Percentiles rank a stretch among this genome's conserved stretches.
Conservation (phyloP, 345 rosid genomes). For the Luvunga scandens region DNA sequence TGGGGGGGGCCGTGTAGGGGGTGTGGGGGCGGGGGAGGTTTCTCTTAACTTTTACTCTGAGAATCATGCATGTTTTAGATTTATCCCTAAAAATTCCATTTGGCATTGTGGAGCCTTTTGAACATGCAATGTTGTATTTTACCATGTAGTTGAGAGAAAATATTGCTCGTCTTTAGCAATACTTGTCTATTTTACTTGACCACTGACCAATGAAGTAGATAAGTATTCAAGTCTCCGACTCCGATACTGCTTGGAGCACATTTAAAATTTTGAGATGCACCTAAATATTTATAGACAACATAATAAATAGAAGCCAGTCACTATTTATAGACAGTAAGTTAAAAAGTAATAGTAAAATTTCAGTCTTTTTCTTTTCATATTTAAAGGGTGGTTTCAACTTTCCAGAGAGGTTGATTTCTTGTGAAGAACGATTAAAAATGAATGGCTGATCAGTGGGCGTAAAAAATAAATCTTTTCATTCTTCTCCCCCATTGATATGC, state of each 20-base stretch:
- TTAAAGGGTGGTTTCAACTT: too few species aligned
- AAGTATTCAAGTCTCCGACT: background rate
- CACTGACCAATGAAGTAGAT: background rate
- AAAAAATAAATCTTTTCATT: too few species aligned
- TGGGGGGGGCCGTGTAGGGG: too few species aligned
- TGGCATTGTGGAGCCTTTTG: slow-evolving; percentile 15
- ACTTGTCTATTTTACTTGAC: background rate
- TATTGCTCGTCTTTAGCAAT: background rate
- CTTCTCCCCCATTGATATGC: too few species aligned
- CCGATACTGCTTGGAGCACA: background rate
- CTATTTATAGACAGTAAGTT: too few species aligned
- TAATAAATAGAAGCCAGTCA: too few species aligned
- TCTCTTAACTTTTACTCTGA: slow-evolving; percentile 5
- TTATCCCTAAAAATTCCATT: slow-evolving; percentile 9
- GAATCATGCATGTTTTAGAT: slow-evolving; percentile 1
- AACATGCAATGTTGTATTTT: slow-evolving; percentile 26
- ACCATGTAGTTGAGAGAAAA: slow-evolving; percentile 9
- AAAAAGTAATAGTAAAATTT: too few species aligned
- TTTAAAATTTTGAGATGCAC: background rate
- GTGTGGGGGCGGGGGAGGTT: background rate
- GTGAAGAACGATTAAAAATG: background rate
- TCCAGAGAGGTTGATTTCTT: too few species aligned
- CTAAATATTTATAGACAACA: too few species aligned
- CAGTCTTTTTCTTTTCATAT: too few species aligned
- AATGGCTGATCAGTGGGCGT: background rate